phyloP scores from a whole-genome alignment of 2,329 filamentous ascomycete species.

The Aspergillus brasiliensis region DNA sequence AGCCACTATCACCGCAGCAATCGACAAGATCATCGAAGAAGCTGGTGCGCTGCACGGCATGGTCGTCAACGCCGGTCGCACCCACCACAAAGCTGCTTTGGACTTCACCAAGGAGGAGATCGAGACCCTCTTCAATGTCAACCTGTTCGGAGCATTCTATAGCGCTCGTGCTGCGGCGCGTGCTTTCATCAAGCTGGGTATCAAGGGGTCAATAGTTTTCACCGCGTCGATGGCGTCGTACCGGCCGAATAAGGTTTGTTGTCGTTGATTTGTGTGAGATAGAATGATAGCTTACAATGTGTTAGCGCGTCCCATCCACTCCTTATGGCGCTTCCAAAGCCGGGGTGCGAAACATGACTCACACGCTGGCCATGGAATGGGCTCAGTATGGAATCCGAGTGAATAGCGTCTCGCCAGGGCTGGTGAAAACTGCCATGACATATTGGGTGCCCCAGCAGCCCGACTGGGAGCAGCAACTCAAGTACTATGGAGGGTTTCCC shows the following conservation, averaged over 20 bases:
- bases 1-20: slow-evolving; percentile 45
- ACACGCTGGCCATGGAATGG: slow-evolving; percentile 68
- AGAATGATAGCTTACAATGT: neutral
- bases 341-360: slow-evolving; percentile 48
- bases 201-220: slow-evolving; percentile 51
- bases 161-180: slow-evolving; percentile 46
- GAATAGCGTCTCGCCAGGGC: slow-evolving; percentile 56
- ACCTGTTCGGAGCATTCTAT: slow-evolving; percentile 52
- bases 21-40: slow-evolving; percentile 49
- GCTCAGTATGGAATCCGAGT: slow-evolving; percentile 67
- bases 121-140: slow-evolving; percentile 47
- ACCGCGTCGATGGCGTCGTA: slow-evolving; percentile 49
- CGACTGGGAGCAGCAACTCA: slow-evolving; percentile 56
- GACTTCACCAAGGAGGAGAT: slow-evolving; percentile 55
- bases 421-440: slow-evolving; percentile 43
- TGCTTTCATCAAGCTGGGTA: slow-evolving; percentile 49
- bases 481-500: slow-evolving; percentile 58
- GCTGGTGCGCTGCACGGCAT: slow-evolving; percentile 52
- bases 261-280: neutral
- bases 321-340: slow-evolving; percentile 51
- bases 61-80: slow-evolving; percentile 55
- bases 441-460: slow-evolving; percentile 53
- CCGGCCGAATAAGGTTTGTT: slow-evolving; percentile 44
- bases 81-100: slow-evolving; percentile 55
- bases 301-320: slow-evolving; percentile 34